Evolutionary conservation across 2,329 filamentous ascomycete species (phyloP), one percentile per base, ranked within the genome.

Genomic region (Arthroderma sp.): DNA sequence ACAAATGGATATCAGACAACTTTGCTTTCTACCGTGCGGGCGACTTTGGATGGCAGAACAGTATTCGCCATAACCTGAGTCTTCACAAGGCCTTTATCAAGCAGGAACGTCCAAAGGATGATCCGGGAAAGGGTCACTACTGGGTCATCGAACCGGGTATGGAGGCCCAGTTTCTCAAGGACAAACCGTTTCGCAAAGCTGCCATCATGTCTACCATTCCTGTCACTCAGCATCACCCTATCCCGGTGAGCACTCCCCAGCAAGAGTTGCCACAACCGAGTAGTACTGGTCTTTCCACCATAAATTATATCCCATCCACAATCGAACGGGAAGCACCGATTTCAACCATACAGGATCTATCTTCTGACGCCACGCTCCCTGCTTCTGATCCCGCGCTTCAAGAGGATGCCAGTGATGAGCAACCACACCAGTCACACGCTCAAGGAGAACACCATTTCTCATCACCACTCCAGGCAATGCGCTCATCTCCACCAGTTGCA

Each of bases 1-100:
- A 97, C 79, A 95, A 95, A 69, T 98, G 93, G 91, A 97, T 98
- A 66, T 94, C 89, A n/a, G 88, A 94, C 69, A 91, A 86, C 17
- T 97, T 87, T 70, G 84, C 82, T 4, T 96, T 91, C 73, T 98
- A 97, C 76, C 85, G 82, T 64, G 81, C 83, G 44, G 81, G 85
- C 57, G 90, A 96, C 66, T 84, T 87, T 9, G 91, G 93, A 61
- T 98, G 93, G 93, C 91, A 97, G 73, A 98, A 98, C 73, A 97
- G 93, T 75, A 98, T 98, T 70, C 87, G 93, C 35, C 93, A 98
- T 73, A 98, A 98, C 65, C 82, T 98, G 35, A 96, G 91, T 68
- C 78, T 98, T 47, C 95, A 96, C 78, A 97, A 97, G 74, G 88
- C 88, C 51, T 97, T 97, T 68, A 84, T 91, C 69, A 97, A 97